phyloP scores from a whole-genome alignment of 768 basidiomycete species.

The Mycena sanguinolenta region DNA sequence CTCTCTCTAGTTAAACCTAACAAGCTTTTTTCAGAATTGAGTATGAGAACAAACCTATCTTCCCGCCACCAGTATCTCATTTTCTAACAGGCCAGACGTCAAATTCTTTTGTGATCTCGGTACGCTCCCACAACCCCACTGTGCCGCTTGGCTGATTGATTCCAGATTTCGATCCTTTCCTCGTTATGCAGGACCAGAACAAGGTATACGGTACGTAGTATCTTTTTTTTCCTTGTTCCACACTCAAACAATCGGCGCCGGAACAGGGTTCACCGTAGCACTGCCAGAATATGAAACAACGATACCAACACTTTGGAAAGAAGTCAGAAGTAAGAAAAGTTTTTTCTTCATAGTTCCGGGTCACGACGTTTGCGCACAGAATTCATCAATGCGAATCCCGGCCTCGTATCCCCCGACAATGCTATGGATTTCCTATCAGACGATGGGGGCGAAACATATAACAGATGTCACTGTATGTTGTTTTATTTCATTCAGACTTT shows the following conservation, averaged over 20 bases:
- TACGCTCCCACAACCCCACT: constrained; percentile 2
- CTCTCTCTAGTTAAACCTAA: neutral
- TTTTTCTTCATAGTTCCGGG: neutral
- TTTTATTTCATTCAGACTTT: constrained; percentile 14
- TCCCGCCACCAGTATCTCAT: neutral
- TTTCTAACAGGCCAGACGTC: constrained; percentile 67
- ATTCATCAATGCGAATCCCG: constrained; percentile 77
- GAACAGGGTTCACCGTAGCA: constrained; percentile 82
- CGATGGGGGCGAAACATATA: constrained; percentile 79
- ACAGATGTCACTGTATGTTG: constrained; percentile 81
- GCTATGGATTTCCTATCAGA: constrained; percentile 87
- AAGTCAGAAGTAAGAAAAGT: constrained; percentile 69
- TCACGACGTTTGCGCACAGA: constrained; percentile 58
- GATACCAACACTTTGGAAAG: constrained; percentile 88
- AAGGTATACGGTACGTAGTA: constrained; percentile 80
- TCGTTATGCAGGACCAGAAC: constrained; percentile 86
- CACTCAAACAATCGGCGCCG: constrained; percentile 33
- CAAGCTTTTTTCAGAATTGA: neutral
- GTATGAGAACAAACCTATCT: neutral
- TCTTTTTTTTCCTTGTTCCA: neutral
- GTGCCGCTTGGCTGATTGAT: neutral
- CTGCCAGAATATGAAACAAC: constrained; percentile 88
- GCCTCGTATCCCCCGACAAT: constrained; percentile 75
- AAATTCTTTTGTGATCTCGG: constrained; percentile 91
- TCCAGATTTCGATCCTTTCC: constrained; percentile 80